A percentile compares a stretch with the other conserved stretches of the same genome.
phyloP scores from a whole-genome alignment of 331 rosid genomes.

The Quercus lobata region DNA sequence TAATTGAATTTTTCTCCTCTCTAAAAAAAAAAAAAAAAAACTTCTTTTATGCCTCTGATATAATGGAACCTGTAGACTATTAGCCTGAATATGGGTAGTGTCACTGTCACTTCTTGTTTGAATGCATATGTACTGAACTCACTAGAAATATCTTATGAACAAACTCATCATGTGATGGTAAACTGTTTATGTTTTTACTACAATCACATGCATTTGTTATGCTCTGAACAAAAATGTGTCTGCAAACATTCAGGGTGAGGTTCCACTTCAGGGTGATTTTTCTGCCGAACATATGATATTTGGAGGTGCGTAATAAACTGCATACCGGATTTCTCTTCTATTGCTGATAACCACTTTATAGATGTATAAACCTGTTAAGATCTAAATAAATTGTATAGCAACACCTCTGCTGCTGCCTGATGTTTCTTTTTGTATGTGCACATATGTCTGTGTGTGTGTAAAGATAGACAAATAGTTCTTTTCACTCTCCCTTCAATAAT shows the following conservation, averaged over 20 bases:
- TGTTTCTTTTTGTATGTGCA: neutral
- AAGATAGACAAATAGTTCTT: neutral
- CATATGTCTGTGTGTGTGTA: neutral
- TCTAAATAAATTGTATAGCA: neutral
- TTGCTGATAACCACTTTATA: neutral
- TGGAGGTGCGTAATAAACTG: slow-evolving; percentile 60
- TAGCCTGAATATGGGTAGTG: neutral
- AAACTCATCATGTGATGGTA: neutral
- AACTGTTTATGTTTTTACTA: neutral
- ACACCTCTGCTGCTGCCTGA: neutral
- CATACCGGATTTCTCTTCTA: neutral
- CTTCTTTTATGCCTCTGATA: neutral
- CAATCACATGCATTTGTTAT: neutral
- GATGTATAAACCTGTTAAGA: neutral
- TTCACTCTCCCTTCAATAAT: neutral
- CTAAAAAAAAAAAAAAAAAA: neutral
- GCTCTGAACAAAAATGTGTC: slow-evolving; percentile 20
- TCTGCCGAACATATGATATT: slow-evolving; percentile 98
- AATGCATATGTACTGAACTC: neutral
- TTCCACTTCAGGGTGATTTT: slow-evolving; percentile 95
- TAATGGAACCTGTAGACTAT: neutral
- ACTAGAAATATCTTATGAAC: neutral
- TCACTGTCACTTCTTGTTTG: neutral
- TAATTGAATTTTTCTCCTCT: neutral
- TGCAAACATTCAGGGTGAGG: slow-evolving; percentile 70